A percentile compares a stretch with the other conserved stretches of the same genome.
These are phyloP conservation scores for Macaranga tanarius DNA, from an alignment of 441 rosid genomes.

Conservation along the genomic window DNA sequence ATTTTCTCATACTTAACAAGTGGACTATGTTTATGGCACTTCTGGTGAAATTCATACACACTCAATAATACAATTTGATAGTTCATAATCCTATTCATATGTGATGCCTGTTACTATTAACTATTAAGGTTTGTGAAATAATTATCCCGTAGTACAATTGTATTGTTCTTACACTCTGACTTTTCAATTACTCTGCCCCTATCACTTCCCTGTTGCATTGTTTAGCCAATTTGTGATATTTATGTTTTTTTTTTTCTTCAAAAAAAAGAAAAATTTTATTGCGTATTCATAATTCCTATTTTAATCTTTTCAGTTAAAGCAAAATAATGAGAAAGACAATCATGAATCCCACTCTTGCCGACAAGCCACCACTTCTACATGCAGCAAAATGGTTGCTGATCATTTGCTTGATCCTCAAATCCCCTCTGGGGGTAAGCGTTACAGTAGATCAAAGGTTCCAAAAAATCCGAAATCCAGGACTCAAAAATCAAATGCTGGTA, in stretches of 20 bases:
- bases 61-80: no score
- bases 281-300: slow-evolving; percentile 11
- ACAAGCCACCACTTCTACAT: slow-evolving; percentile 19
- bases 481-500: slow-evolving; percentile 43
- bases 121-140: no score
- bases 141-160: no score
- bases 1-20: no score
- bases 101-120: no score
- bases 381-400: slow-evolving; percentile 29
- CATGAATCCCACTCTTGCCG: slow-evolving; percentile 17
- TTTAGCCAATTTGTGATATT: no score
- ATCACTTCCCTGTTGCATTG: no score
- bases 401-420: slow-evolving; percentile 30
- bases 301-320: slow-evolving; percentile 40
- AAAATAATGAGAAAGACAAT: slow-evolving; percentile 30
- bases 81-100: no score
- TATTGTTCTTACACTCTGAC: no score
- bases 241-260: neutral
- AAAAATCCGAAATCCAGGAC: slow-evolving; percentile 35
- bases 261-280: neutral
- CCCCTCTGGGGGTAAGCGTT: slow-evolving; percentile 33
- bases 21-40: no score
- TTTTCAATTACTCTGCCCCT: no score
- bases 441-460: slow-evolving; percentile 35
- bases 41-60: no score